Evolutionary conservation across 2,329 filamentous ascomycete genomes (phyloP).

Genomic region (Cercospora canescens): DNA sequence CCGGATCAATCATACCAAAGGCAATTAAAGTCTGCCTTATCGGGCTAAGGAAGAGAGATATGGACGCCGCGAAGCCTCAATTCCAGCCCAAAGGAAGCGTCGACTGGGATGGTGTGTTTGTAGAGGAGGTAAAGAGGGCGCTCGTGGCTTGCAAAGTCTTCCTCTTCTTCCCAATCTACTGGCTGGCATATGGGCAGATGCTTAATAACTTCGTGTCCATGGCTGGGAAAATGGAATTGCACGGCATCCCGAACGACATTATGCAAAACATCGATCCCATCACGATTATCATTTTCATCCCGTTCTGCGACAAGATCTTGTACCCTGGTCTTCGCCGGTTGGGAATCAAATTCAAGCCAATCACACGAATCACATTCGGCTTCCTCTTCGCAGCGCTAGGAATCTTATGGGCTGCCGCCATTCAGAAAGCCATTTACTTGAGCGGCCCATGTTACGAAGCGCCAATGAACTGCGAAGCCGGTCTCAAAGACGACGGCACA

Average conservation of each 20-base stretch:
- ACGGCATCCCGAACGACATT: constrained; percentile 49
- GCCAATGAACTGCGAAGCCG: constrained; percentile 39
- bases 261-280: constrained; percentile 42
- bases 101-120: constrained; percentile 77
- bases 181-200: constrained; percentile 58
- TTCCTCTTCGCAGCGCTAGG: constrained; percentile 54
- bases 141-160: constrained; percentile 69
- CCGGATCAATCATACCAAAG: constrained; percentile 66
- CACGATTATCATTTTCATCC: constrained; percentile 47
- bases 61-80: constrained; percentile 66
- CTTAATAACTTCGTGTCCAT: constrained; percentile 50
- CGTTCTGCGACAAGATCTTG: constrained; percentile 45
- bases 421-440: constrained; percentile 59
- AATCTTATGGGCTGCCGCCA: constrained; percentile 55
- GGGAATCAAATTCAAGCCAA: constrained; percentile 45
- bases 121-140: constrained; percentile 68
- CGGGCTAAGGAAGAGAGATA: constrained; percentile 38
- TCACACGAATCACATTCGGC: constrained; percentile 54
- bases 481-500: constrained; percentile 31
- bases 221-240: constrained; percentile 42
- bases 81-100: constrained; percentile 58
- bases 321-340: constrained; percentile 36
- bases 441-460: constrained; percentile 45
- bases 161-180: constrained; percentile 52
- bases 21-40: constrained; percentile 63